These are phyloP conservation scores for Monilinia fructicola DNA, from an alignment of 2,329 filamentous ascomycete genomes.

Conservation along the genomic window DNA sequence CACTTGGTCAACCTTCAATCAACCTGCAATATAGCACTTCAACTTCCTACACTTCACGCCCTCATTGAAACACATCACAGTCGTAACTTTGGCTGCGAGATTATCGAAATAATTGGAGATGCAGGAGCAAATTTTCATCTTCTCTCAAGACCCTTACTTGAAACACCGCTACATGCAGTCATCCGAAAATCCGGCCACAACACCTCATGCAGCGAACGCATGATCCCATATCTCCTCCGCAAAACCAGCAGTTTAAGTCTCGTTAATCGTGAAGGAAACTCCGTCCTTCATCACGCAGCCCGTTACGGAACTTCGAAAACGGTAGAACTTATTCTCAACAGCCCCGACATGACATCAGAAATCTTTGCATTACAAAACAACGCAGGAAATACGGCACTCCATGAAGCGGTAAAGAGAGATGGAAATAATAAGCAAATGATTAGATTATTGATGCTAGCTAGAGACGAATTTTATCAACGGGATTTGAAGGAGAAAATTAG, in stretches of 20 bases:
- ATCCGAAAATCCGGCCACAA: neutral
- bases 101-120: neutral
- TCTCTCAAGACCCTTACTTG: neutral
- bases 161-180: conserved; percentile 15
- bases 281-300: conserved; percentile 11
- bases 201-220: neutral
- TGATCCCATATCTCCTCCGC: neutral
- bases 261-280: conserved; percentile 4
- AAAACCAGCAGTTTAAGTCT: neutral
- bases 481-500: neutral
- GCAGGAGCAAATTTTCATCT: neutral
- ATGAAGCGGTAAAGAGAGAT: conserved; percentile 1
- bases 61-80: conserved; percentile 9
- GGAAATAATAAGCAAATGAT: conserved; percentile 8
- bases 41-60: conserved; percentile 13
- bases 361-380: conserved; percentile 12
- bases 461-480: conserved; percentile 1
- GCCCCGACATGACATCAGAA: neutral
- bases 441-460: neutral
- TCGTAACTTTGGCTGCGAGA: neutral
- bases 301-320: neutral
- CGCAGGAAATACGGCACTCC: neutral
- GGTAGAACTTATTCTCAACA: neutral
- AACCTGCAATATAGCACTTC: neutral
- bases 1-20: neutral